Evolutionary conservation across 805 yeast species (phyloP).

Genomic region (Saccharomyces eubayanus): DNA sequence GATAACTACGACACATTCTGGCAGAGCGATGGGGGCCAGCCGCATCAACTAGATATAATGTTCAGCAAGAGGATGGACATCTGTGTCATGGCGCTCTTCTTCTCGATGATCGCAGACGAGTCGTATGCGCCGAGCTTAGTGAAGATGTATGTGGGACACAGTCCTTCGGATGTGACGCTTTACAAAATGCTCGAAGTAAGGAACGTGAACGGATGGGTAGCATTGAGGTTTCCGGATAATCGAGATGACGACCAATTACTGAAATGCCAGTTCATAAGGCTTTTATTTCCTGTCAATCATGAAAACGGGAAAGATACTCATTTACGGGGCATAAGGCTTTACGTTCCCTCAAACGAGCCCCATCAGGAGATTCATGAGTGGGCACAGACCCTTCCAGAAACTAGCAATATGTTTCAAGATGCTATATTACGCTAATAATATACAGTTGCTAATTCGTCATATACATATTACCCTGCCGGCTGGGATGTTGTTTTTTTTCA

Average conservation of each 20-base stretch:
- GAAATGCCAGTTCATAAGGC: slow-evolving; percentile 25
- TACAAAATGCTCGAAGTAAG: slow-evolving; percentile 22
- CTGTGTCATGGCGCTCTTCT: slow-evolving; percentile 59
- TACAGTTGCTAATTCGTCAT: neutral
- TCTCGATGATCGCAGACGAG: slow-evolving; percentile 69
- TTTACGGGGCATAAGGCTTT: slow-evolving; percentile 55
- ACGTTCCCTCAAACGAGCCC: slow-evolving; percentile 4
- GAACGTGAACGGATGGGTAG: slow-evolving; percentile 29
- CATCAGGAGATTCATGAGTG: neutral
- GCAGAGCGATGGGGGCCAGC: slow-evolving; percentile 93
- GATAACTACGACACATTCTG: slow-evolving; percentile 69
- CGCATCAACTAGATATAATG: slow-evolving; percentile 72
- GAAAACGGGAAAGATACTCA: slow-evolving; percentile 97
- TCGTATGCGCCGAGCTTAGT: slow-evolving; percentile 70
- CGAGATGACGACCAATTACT: slow-evolving; percentile 17
- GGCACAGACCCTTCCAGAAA: neutral
- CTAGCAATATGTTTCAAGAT: neutral
- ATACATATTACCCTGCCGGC: neutral
- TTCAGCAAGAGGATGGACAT: slow-evolving; percentile 71
- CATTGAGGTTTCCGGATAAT: slow-evolving; percentile 20
- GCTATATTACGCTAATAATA: neutral
- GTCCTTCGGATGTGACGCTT: slow-evolving; percentile 22
- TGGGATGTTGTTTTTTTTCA: neutral
- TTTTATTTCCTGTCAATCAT: slow-evolving; percentile 46
- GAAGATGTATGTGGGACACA: slow-evolving; percentile 28